Percentiles rank a stretch among this genome's conserved stretches.
These are phyloP conservation scores for Didymellaceae sp. DNA, from an alignment of 2,329 filamentous ascomycete species.

Conservation along the genomic window DNA sequence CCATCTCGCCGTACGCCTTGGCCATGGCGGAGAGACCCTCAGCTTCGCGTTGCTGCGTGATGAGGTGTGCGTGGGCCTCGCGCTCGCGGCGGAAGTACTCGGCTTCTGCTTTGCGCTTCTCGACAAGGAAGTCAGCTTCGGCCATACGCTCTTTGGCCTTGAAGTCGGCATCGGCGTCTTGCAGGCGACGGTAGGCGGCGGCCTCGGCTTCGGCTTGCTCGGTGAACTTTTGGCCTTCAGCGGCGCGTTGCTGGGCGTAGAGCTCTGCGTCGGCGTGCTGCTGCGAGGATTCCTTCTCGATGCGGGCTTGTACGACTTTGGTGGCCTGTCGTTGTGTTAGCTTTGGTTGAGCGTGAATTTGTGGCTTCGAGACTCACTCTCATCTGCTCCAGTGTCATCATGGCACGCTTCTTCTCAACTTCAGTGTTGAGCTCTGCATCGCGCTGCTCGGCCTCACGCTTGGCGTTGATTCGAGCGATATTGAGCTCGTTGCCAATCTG, in stretches of 20 bases:
- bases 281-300: conserved; percentile 70
- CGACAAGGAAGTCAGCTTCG: conserved; percentile 57
- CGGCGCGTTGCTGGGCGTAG: conserved; percentile 59
- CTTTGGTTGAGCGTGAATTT: not conserved
- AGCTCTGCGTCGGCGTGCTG: conserved; percentile 67
- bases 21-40: conserved; percentile 80
- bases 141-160: conserved; percentile 51
- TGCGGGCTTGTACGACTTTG: conserved; percentile 79
- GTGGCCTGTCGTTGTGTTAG: conserved; percentile 63
- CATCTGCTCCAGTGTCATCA: conserved; percentile 74
- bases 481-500: conserved; percentile 76
- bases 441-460: conserved; percentile 73
- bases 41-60: conserved; percentile 73
- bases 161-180: conserved; percentile 54
- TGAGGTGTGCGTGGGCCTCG: conserved; percentile 65
- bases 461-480: conserved; percentile 75
- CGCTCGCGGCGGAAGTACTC: conserved; percentile 53
- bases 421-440: conserved; percentile 82
- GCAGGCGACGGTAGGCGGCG: conserved; percentile 49
- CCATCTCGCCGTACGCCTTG: conserved; percentile 76
- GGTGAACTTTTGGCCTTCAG: conserved; percentile 63
- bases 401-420: conserved; percentile 78
- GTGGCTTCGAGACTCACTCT: not conserved
- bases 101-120: conserved; percentile 52
- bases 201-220: conserved; percentile 67